A percentile compares a stretch with the other conserved stretches of the same genome.
Evolutionary conservation across 1,284 basidiomycete species (phyloP).

Genomic region (Fomitopsis pinicola): DNA sequence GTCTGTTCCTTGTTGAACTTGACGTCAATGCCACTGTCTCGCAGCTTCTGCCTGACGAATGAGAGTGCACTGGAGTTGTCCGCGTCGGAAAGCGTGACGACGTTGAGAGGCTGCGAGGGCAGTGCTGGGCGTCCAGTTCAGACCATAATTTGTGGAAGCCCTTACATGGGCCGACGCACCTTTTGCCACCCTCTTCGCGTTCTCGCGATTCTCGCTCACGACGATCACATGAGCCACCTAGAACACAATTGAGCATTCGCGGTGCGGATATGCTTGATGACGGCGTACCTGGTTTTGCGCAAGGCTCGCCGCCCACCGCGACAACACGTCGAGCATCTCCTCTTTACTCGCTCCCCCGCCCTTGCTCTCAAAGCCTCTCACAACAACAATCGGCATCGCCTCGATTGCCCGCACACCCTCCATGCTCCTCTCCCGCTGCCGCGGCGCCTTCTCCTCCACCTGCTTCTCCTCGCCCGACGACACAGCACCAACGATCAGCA

Average conservation of each 20-base stretch:
- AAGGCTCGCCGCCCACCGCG: slow-evolving; percentile 83
- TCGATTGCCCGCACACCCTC: slow-evolving; percentile 49
- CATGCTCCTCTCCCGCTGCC: slow-evolving; percentile 28
- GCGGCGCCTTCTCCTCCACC: slow-evolving; percentile 18
- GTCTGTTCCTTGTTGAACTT: slow-evolving; percentile 51
- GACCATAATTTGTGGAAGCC: not conserved
- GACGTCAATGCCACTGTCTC: slow-evolving; percentile 50
- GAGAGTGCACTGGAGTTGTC: slow-evolving; percentile 76
- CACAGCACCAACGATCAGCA: not conserved
- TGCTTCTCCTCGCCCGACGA: slow-evolving; percentile 8
- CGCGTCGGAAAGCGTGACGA: slow-evolving; percentile 81
- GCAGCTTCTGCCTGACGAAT: slow-evolving; percentile 80
- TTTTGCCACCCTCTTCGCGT: slow-evolving; percentile 80
- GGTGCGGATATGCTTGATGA: not conserved
- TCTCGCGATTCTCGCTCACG: slow-evolving; percentile 86
- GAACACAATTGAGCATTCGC: not conserved
- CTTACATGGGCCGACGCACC: slow-evolving; percentile 35
- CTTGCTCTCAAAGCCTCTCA: slow-evolving; percentile 68
- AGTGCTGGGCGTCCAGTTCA: slow-evolving; percentile 50
- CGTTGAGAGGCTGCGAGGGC: slow-evolving; percentile 80
- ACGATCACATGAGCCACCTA: slow-evolving; percentile 90
- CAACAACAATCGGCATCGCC: slow-evolving; percentile 80
- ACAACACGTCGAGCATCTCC: slow-evolving; percentile 73
- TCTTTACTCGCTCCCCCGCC: slow-evolving; percentile 64
- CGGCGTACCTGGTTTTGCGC: slow-evolving; percentile 69